phyloP scores from a whole-genome alignment of 768 basidiomycete genomes.

The Boletus rubroflammeus region DNA sequence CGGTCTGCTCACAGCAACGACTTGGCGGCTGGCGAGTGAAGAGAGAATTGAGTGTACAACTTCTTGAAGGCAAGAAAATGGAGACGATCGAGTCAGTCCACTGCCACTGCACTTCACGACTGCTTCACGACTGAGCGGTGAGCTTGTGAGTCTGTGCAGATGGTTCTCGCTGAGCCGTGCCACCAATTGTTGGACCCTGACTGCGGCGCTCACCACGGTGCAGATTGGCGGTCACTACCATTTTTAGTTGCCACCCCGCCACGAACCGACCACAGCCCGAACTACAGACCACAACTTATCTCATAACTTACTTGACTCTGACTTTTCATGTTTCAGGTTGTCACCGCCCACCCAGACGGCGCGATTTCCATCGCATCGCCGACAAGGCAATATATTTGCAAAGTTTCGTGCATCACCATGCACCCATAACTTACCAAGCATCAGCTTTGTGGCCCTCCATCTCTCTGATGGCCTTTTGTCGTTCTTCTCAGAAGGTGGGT shows the following conservation, averaged over 20 bases:
- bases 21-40: slow-evolving; percentile 16
- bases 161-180: slow-evolving; percentile 27
- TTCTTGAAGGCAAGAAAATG: slow-evolving; percentile 13
- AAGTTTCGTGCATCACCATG: neutral
- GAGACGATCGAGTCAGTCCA: slow-evolving; percentile 4
- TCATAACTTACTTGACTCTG: neutral
- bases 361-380: neutral
- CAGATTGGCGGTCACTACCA: slow-evolving; percentile 10
- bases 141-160: slow-evolving; percentile 9
- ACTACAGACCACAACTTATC: neutral
- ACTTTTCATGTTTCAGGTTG: neutral
- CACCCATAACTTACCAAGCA: neutral
- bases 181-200: slow-evolving; percentile 16
- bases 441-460: slow-evolving; percentile 9
- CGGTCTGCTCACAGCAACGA: neutral
- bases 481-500: neutral
- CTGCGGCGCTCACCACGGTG: slow-evolving; percentile 34
- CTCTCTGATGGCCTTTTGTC: neutral
- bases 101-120: slow-evolving; percentile 4
- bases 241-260: slow-evolving; percentile 16
- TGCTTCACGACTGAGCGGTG: slow-evolving; percentile 3
- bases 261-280: slow-evolving; percentile 11
- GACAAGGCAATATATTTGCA: neutral
- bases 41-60: slow-evolving; percentile 16
- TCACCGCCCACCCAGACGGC: neutral